Conservation (phyloP, 164 flowering plant species). For the Kingdonia uniflora region DNA sequence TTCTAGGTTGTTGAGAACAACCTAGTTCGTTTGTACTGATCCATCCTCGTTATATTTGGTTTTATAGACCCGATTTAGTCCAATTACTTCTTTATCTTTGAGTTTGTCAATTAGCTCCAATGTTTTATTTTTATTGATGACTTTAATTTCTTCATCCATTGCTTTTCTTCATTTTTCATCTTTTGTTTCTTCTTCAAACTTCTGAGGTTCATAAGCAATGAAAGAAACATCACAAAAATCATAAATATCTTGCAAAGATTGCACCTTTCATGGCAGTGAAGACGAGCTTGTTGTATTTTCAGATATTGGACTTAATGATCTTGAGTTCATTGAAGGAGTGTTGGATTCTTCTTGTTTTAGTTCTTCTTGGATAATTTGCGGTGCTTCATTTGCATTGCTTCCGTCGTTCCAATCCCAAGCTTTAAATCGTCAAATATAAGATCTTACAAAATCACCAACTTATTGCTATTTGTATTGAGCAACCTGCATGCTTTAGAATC, state of each 20-base stretch:
- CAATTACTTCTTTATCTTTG: neutral
- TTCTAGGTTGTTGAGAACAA: neutral
- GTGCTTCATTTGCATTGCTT: neutral
- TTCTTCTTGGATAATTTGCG: neutral
- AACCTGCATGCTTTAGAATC: conserved; percentile 3
- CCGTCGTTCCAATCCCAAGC: neutral
- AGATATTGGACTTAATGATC: neutral
- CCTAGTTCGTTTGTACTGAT: neutral
- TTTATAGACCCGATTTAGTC: neutral
- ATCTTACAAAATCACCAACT: neutral
- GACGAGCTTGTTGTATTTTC: neutral
- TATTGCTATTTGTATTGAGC: conserved; percentile 3
- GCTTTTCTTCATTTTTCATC: conserved; percentile 1
- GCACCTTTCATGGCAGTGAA: neutral
- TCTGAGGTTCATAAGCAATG: neutral
- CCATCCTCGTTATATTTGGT: conserved; percentile 4
- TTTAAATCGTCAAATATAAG: conserved; percentile 4
- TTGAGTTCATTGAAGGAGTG: neutral
- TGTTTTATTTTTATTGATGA: neutral
- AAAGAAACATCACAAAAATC: conserved; percentile 3
- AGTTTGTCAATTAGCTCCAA: neutral
- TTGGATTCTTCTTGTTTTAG: no score
- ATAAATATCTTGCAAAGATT: neutral
- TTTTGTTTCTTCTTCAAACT: neutral
- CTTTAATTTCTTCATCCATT: conserved; percentile 1